Evolutionary conservation across 768 basidiomycete species (phyloP), one percentile per base, ranked within the genome.

Genomic region (Lactarius psammicola): DNA sequence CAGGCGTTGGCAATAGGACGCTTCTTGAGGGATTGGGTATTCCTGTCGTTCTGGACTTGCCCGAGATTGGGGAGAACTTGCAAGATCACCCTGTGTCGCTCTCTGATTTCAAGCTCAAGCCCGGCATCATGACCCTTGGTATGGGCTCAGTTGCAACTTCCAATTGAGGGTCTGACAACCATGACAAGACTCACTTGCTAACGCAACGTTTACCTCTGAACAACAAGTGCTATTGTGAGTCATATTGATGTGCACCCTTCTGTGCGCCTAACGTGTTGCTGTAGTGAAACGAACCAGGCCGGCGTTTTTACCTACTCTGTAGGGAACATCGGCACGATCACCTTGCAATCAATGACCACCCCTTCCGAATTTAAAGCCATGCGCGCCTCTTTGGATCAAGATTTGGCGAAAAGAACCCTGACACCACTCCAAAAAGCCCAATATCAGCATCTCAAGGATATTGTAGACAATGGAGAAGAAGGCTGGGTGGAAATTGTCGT

Each of bases 1-100:
- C 67, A 0, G 69, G 69, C 8, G 56, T 70, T 17, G 67, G 69
- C 5, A 65, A 68, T 2, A 60, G 56, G 60, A 54, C 63, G 3
- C 40, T 68, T 34, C 44, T 70, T 31, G 69, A 68, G 51, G 62
- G 49, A 38, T 40, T 68, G 18, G 53, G 61, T 5, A 65, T 70
- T 44, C 63, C 67, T 56, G 60, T 70, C 53, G 38, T 68, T 23
- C n/a, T 70, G 30, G 67, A 68, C 60, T 49, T 70, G 34, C 69
- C 69, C 11, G 68, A 67, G 58, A 49, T 70, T 33, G 60, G 63
- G 49, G 69, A 70, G 53, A 70, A 70, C 34, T 30, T 70, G 38
- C 69, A 65, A 55, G 69, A 70, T 42, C 69, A 68, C 23, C 68
- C 65, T 1, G 68, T 69, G 46, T 60, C 68, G 42, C 66, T 69